Conservation (phyloP, 495 filamentous ascomycete genomes). For the Penicillium mononematosum region DNA sequence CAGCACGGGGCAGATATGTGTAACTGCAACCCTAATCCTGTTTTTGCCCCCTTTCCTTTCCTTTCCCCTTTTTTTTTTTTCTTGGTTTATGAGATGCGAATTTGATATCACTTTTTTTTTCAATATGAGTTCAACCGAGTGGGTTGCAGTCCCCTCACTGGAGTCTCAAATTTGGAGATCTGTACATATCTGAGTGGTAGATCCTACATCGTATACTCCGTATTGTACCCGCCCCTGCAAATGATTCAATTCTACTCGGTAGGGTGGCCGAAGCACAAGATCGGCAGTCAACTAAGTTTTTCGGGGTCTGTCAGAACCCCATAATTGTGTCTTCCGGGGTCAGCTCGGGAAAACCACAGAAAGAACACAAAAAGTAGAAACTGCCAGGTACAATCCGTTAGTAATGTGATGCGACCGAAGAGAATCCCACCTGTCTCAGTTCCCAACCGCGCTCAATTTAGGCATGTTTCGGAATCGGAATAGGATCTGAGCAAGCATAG, state of each 20-base stretch:
- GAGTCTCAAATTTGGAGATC: background rate
- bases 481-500: background rate
- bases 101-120: background rate
- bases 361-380: too few relatives aligned
- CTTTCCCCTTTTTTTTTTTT: background rate
- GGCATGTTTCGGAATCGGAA: slow-evolving; percentile 1
- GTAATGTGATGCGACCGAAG: background rate
- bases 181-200: background rate
- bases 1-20: background rate
- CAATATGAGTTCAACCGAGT: background rate
- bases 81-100: background rate
- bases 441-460: background rate
- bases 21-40: background rate
- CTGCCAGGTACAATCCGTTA: background rate
- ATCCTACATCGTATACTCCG: background rate
- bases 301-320: slow-evolving; percentile 3
- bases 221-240: background rate
- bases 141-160: background rate
- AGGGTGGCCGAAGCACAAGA: slow-evolving; percentile 7
- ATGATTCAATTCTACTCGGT: background rate
- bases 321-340: slow-evolving; percentile 1
- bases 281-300: slow-evolving; percentile 1
- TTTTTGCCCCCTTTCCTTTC: background rate
- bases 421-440: background rate
- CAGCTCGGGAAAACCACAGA: background rate